phyloP scores from a whole-genome alignment of 768 basidiomycete genomes.

The Agrocybe pediades region DNA sequence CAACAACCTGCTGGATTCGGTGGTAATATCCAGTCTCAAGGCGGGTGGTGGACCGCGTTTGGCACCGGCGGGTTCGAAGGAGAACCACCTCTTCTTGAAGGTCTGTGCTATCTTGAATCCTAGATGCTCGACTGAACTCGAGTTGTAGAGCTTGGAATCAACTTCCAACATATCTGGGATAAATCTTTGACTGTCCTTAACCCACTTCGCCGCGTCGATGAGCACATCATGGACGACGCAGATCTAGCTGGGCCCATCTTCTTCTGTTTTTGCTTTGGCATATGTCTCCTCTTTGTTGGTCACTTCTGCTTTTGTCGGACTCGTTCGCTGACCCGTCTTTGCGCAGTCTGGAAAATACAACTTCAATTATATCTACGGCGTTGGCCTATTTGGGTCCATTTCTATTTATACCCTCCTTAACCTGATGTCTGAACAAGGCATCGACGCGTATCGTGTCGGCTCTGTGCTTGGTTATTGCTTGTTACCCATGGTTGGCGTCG shows the following conservation, averaged over 20 bases:
- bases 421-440: slow-evolving; percentile 93
- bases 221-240: slow-evolving; percentile 98
- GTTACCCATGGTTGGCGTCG: slow-evolving; percentile 94
- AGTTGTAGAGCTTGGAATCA: slow-evolving; percentile 88
- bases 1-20: slow-evolving; percentile 54
- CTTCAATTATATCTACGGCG: slow-evolving; percentile 98
- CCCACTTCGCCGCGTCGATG: slow-evolving; percentile 80
- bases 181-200: slow-evolving; percentile 97
- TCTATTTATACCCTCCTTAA: slow-evolving; percentile 95
- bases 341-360: slow-evolving; percentile 94
- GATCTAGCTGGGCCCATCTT: slow-evolving; percentile 96
- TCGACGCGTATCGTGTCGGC: slow-evolving; percentile 93
- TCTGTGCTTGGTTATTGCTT: slow-evolving; percentile 97
- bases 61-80: slow-evolving; percentile 95
- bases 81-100: slow-evolving; percentile 93
- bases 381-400: slow-evolving; percentile 90
- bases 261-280: slow-evolving; percentile 94
- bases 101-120: slow-evolving; percentile 40
- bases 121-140: not conserved
- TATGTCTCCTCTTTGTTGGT: slow-evolving; percentile 89
- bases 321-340: slow-evolving; percentile 5
- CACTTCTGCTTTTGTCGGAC: not conserved
- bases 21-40: slow-evolving; percentile 72
- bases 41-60: slow-evolving; percentile 95
- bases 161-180: slow-evolving; percentile 92